Evolutionary conservation across 106 monocot species (phyloP).

Genomic region (Narthecium ossifragum): DNA sequence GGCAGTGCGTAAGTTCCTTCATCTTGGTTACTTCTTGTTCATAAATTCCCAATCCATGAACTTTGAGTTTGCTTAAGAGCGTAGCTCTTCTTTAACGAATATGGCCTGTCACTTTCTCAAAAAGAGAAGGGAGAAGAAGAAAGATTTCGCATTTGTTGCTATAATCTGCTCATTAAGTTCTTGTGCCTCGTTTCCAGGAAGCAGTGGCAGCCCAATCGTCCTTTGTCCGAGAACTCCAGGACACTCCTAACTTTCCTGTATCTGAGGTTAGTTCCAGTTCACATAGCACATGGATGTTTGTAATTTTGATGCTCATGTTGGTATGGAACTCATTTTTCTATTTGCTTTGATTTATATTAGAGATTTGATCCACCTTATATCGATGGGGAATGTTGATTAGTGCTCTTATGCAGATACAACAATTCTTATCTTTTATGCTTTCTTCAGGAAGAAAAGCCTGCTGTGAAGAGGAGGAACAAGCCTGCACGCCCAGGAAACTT

Average conservation of each 20-base stretch:
- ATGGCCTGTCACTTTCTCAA: not conserved
- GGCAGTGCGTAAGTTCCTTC: not conserved
- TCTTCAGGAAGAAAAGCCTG: slow-evolving; percentile 31
- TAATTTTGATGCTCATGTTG: not conserved
- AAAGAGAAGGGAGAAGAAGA: not conserved
- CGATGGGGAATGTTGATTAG: not conserved
- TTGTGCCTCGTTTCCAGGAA: slow-evolving; percentile 40
- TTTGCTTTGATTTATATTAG: not conserved
- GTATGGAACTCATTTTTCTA: not conserved
- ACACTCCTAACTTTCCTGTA: slow-evolving; percentile 23
- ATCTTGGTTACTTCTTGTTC: not conserved
- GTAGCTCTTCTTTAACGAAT: not conserved
- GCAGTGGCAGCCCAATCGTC: slow-evolving; percentile 55
- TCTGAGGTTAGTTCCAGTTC: slow-evolving; percentile 37
- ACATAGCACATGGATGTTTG: not conserved
- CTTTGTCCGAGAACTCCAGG: slow-evolving; percentile 57
- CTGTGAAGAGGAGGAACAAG: slow-evolving; percentile 29
- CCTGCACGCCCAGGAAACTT: slow-evolving; percentile 32
- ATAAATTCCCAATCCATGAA: not conserved
- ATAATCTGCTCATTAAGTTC: not conserved
- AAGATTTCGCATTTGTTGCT: not conserved
- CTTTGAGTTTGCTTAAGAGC: not conserved
- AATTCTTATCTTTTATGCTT: not conserved
- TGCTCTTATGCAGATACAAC: not conserved
- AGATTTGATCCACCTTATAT: not conserved